These are phyloP conservation scores for Cocos nucifera DNA, from an alignment of 176 grass and related monocot genomes.

Conservation along the genomic window DNA sequence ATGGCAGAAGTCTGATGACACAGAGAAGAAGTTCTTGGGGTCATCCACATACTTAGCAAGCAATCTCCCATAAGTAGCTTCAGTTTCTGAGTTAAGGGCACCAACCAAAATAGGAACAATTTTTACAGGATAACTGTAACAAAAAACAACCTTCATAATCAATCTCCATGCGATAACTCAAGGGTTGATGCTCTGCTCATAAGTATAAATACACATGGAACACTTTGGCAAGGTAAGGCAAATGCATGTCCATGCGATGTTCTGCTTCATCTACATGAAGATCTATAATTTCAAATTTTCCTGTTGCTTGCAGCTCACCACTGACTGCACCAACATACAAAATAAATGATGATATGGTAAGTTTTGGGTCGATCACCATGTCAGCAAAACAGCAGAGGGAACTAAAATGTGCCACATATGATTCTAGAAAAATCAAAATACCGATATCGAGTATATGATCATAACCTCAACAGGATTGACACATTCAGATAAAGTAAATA, in stretches of 20 bases:
- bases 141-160: conserved; percentile 3
- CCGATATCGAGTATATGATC: no score
- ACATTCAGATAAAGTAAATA: no score
- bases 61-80: conserved; percentile 70
- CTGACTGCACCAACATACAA: conserved; percentile 47
- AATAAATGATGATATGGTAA: background rate
- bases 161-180: conserved; percentile 3
- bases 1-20: conserved; percentile 94
- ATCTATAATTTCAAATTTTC: conserved; percentile 93
- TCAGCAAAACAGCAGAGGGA: no score
- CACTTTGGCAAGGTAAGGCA: conserved; percentile 92
- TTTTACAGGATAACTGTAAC: conserved; percentile 60
- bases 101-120: conserved; percentile 89
- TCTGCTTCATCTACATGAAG: conserved; percentile 96
- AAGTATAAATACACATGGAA: conserved; percentile 62
- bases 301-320: conserved; percentile 58
- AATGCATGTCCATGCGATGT: conserved; percentile 99
- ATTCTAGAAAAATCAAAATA: no score
- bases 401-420: no score
- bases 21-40: conserved; percentile 87
- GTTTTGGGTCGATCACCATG: background rate
- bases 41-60: conserved; percentile 84
- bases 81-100: conserved; percentile 62
- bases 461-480: no score
- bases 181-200: background rate